Base-by-base conservation (phyloP, 148 eudicot species). In the Tetragonia tetragonoides region DNA sequence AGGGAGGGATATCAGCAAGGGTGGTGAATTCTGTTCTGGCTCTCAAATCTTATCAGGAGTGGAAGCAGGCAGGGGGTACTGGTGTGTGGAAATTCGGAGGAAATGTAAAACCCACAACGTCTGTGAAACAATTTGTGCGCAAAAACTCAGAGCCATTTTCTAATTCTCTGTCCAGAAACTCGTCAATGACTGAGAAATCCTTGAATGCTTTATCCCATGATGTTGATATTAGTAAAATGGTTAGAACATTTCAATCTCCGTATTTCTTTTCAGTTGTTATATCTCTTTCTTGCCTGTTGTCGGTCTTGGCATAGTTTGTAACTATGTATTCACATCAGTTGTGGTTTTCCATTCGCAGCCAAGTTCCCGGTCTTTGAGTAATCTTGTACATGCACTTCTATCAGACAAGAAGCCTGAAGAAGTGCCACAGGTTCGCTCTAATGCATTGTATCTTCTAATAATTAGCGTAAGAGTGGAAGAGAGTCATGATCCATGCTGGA, bases 41-140 rank as follows among this genome's bases (percentile, higher is more conserved):
- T 74, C 97, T 96, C 47, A 96, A 96, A 85, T 91, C 97, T 57
- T 93, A 89, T 80, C 83, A 83, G 64, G 97, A 96, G 60, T 90
- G 97, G 97, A 96, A 89, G 87, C 93, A 90, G 75, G 10, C 85
- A n/a, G 97, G 97, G 39, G 90, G 91, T 38, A 87, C 83, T 78
- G 97, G 99, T 76, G 88, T 91, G 20, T 93, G 97, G 99, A 95
- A 90, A 80, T 93, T 88, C 66, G 92, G 99, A 39, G 97, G 99
- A 77, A 95, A 81, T 81, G 73, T 85, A 65, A 95, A 93, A 79
- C 84, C 97, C 1, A 53, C 86, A 20, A 73, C 88, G 8, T 79
- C 87, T 63, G 88, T 84, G 69, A 95, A 93, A 80, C 90, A 90
- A 66, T 88, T 93, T 80, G 80, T 90, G 72, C 97, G 94, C 51